Evolutionary conservation across 305 asterid species (phyloP).

Genomic region (Fraxinus greggii): DNA sequence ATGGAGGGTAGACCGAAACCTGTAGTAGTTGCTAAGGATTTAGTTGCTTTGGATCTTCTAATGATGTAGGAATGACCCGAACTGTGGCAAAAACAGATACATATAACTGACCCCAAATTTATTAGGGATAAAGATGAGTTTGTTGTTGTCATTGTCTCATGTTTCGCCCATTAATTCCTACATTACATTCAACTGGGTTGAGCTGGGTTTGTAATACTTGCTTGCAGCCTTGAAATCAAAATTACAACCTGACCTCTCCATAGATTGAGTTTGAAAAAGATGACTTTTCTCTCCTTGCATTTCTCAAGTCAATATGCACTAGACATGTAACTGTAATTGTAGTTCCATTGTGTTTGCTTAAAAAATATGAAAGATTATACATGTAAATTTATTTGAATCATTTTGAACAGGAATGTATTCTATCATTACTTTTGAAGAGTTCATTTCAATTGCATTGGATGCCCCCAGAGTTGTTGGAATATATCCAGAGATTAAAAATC

Average conservation of each 20-base stretch:
- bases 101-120: neutral
- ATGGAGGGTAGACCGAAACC: neutral
- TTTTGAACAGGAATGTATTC: conserved; percentile 64
- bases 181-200: neutral
- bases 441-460: conserved; percentile 75
- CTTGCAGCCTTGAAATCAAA: neutral
- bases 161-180: neutral
- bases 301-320: neutral
- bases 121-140: neutral
- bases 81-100: neutral
- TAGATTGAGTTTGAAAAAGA: neutral
- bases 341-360: neutral
- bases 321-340: neutral
- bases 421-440: conserved; percentile 88
- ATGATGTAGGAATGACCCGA: neutral
- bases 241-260: neutral
- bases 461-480: conserved; percentile 90
- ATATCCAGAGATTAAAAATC: conserved; percentile 94
- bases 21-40: neutral
- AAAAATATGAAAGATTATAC: neutral
- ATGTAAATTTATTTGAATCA: neutral
- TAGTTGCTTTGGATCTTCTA: neutral
- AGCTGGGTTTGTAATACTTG: neutral
- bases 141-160: neutral
- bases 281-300: neutral